phyloP scores from a whole-genome alignment of 257 asterid genomes.

The Petunia axillaris region DNA sequence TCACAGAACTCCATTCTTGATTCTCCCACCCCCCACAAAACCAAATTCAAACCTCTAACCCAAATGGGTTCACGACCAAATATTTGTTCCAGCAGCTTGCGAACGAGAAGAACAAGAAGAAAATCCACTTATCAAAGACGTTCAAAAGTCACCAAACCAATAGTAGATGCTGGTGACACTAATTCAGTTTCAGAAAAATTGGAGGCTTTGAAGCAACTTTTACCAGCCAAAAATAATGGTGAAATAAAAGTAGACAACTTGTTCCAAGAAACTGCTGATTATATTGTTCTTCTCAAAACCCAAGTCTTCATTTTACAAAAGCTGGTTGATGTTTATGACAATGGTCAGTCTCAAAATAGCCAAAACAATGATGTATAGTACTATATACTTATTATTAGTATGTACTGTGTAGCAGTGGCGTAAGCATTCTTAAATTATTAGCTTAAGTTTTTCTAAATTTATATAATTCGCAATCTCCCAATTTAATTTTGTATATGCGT shows the following conservation, averaged over 20 bases:
- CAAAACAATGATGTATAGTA: slow-evolving; percentile 47
- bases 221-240: slow-evolving; percentile 43
- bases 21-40: neutral
- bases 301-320: slow-evolving; percentile 74
- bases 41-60: neutral
- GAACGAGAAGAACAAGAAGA: slow-evolving; percentile 41
- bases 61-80: slow-evolving; percentile 53
- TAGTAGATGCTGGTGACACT: slow-evolving; percentile 14
- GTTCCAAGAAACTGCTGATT: slow-evolving; percentile 71
- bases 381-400: neutral
- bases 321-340: slow-evolving; percentile 63
- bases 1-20: neutral
- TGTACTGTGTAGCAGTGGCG: too few species aligned
- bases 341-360: slow-evolving; percentile 39
- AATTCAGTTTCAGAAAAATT: slow-evolving; percentile 59
- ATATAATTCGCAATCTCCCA: too few species aligned
- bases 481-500: too few species aligned
- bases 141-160: slow-evolving; percentile 24
- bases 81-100: slow-evolving; percentile 30
- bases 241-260: slow-evolving; percentile 55
- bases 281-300: slow-evolving; percentile 66
- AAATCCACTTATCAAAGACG: slow-evolving; percentile 31
- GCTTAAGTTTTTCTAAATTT: too few species aligned
- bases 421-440: too few species aligned
- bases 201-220: slow-evolving; percentile 67